A percentile compares a stretch with the other conserved stretches of the same genome.
phyloP scores from a whole-genome alignment of 495 filamentous ascomycete genomes.

The Penicillium manginii region DNA sequence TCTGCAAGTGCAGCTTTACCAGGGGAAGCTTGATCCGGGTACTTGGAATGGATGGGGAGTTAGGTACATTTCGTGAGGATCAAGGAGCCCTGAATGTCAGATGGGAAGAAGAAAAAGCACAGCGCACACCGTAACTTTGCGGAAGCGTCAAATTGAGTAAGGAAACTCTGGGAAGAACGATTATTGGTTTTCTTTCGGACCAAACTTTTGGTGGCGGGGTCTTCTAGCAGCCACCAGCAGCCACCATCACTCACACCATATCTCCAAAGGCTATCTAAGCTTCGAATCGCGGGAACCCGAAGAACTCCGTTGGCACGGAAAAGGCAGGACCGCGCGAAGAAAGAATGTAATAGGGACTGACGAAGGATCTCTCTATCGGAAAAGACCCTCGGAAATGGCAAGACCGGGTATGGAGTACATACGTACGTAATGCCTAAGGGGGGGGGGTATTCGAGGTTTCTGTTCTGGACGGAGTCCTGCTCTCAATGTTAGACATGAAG shows the following conservation, averaged over 20 bases:
- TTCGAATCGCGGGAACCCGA: not conserved
- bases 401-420: no score
- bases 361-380: not conserved
- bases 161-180: not conserved
- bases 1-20: constrained; percentile 23
- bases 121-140: constrained; percentile 31
- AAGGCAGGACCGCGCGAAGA: not conserved
- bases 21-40: constrained; percentile 24
- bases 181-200: not conserved
- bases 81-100: not conserved
- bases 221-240: constrained; percentile 20
- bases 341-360: not conserved
- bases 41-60: constrained; percentile 1
- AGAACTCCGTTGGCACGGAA: not conserved
- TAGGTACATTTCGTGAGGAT: not conserved
- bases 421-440: not conserved
- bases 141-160: not conserved
- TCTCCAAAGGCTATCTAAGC: not conserved
- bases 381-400: not conserved
- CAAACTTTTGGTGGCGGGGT: constrained; percentile 25
- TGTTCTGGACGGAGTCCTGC: not conserved
- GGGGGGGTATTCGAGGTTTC: not conserved
- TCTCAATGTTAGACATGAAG: not conserved
- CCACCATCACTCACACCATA: constrained; percentile 10
- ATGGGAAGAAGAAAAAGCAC: constrained; percentile 4